These are phyloP conservation scores for Yamadazyma songkhlaensis DNA, from an alignment of 1,139 yeast genomes.

Conservation along the genomic window DNA sequence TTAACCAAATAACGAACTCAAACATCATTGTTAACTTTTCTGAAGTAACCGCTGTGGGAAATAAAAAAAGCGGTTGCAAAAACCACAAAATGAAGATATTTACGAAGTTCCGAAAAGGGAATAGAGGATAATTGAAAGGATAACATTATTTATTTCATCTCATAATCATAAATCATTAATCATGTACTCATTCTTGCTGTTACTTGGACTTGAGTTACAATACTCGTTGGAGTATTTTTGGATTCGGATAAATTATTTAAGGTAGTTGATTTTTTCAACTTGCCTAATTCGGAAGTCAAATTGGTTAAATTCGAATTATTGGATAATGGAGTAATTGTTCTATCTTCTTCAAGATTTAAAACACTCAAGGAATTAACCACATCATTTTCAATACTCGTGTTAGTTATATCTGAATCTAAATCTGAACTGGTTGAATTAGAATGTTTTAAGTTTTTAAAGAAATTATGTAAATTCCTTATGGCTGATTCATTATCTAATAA, in stretches of 20 bases:
- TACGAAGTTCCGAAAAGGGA: too few species aligned
- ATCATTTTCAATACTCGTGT: conserved; percentile 7
- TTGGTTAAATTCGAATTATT: conserved; percentile 28
- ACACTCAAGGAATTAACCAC: conserved; percentile 14
- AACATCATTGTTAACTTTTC: neutral
- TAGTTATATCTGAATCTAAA: conserved; percentile 3
- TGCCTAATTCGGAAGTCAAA: conserved; percentile 10
- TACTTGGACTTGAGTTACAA: conserved; percentile 47
- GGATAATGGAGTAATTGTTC: conserved; percentile 23
- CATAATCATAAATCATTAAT: conserved; percentile 2
- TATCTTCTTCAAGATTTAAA: conserved; percentile 14
- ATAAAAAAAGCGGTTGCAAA: conserved; percentile 4
- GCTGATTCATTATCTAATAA: conserved; percentile 51
- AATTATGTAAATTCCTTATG: conserved; percentile 39
- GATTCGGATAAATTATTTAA: conserved; percentile 33
- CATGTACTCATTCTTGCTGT: conserved; percentile 42
- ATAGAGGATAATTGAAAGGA: neutral
- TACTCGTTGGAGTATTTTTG: conserved; percentile 35
- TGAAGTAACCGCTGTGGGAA: neutral
- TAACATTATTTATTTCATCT: neutral
- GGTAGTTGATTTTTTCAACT: conserved; percentile 29
- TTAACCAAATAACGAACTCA: neutral
- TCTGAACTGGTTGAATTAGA: neutral
- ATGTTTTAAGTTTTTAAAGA: conserved; percentile 23
- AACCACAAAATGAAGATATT: neutral